phyloP scores from a whole-genome alignment of 2,329 filamentous ascomycete species.

The Pleomassaria siparia region DNA sequence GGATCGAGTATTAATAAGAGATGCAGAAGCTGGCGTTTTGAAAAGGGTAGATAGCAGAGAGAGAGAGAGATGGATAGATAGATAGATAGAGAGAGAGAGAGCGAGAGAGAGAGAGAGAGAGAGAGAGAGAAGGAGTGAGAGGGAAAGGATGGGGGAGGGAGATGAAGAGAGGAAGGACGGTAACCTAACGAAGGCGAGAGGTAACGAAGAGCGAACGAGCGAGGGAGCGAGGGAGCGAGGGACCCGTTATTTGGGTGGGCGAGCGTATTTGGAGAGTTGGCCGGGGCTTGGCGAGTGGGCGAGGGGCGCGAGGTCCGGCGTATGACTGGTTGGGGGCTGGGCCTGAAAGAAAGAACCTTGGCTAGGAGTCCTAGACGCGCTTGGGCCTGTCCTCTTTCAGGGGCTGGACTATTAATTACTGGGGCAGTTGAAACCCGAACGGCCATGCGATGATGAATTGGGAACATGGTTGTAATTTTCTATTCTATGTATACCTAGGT shows the following conservation, averaged over 20 bases:
- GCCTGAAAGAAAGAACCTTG: neutral
- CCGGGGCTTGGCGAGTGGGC: neutral
- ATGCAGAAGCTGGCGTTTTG: constrained; percentile 35
- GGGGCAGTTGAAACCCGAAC: constrained; percentile 1
- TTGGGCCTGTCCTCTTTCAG: neutral
- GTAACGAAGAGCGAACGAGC: constrained; percentile 49
- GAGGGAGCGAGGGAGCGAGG: constrained; percentile 11
- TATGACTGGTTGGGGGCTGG: neutral
- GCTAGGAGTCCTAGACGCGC: neutral
- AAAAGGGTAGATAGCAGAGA: constrained; percentile 6
- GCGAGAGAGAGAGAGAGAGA: constrained; percentile 22
- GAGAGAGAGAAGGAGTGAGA: constrained; percentile 23
- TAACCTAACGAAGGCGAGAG: constrained; percentile 59
- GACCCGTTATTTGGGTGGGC: constrained; percentile 11
- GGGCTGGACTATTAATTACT: constrained; percentile 1
- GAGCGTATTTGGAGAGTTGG: constrained; percentile 3
- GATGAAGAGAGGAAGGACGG: constrained; percentile 33
- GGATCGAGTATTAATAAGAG: constrained; percentile 32
- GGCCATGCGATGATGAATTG: neutral
- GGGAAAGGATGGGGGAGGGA: constrained; percentile 57
- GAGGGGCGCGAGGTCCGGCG: no score
- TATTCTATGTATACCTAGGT: no score
- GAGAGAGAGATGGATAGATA: constrained; percentile 21
- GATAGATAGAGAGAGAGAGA: constrained; percentile 57
- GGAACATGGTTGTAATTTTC: no score